Evolutionary conservation across 116 monocot genomes (phyloP), one percentile per base, ranked within the genome.

Genomic region (Zostera marina): DNA sequence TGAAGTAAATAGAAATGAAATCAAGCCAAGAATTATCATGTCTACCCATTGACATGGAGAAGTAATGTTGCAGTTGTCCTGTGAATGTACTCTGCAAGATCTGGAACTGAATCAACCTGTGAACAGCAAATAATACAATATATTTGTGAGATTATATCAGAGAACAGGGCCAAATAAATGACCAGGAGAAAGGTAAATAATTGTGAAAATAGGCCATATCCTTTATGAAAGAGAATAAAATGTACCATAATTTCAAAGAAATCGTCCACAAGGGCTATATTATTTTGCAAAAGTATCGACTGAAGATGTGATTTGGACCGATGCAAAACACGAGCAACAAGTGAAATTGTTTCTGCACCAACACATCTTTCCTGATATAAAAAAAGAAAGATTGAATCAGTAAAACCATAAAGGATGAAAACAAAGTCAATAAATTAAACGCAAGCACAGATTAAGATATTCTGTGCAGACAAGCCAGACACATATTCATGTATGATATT

Each of bases 21-120:
- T n/a, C n/a, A n/a, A n/a, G n/a, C n/a, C n/a, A 67, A 67, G n/a
- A 48, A 10, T 46, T 24, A 55, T 41, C 25, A 24, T 22, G 40
- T 39, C 19, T 79, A 98, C 96, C 90, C 96, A 76, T 80, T 78
- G 43, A 98, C 86, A 81, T 98, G 85, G 1, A 98, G 90, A 72
- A 98, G 86, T 77, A 77, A 68, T 44, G 78, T 62, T 44, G 90
- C 82, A 70, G 91, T 90, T 69, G 74, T 83, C 68, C 66, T 80
- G 63, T 98, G 85, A 85, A 90, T 85, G 42, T 98, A 64, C 47
- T 85, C 83, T 41, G 56, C 66, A 58, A 98, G 78, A 74, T 90
- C 90, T 61, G 90, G 86, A 67, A 98, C 86, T 43, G 85, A 74
- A 70, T 80, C 83, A 45, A 98, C 90, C 96, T 98, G 68, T 76